phyloP scores from a whole-genome alignment of 306 rosid genomes.

The Lathyrus sativus region DNA sequence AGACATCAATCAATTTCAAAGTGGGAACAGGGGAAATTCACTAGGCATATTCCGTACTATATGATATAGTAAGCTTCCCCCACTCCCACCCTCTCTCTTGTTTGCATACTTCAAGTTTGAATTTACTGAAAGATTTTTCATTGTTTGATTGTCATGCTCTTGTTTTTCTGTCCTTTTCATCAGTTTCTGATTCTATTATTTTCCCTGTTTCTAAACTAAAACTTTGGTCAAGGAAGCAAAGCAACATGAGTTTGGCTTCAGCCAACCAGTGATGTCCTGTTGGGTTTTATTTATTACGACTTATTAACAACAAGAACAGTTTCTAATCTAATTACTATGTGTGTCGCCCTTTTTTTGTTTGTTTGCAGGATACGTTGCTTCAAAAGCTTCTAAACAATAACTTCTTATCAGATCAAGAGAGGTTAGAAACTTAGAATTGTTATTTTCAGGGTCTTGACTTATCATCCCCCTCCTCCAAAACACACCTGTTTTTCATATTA shows the following conservation, averaged over 20 bases:
- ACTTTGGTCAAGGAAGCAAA: too few species aligned
- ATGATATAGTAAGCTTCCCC: too few species aligned
- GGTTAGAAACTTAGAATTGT: constrained; percentile 49
- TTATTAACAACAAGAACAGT: neutral
- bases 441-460: constrained; percentile 9
- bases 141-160: too few species aligned
- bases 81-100: too few species aligned
- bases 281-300: constrained; percentile 11
- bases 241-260: constrained; percentile 9
- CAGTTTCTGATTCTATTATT: too few species aligned
- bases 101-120: too few species aligned
- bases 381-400: constrained; percentile 67
- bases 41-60: too few species aligned
- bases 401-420: constrained; percentile 70
- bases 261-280: constrained; percentile 23
- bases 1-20: neutral
- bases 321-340: constrained; percentile 26
- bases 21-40: too few species aligned
- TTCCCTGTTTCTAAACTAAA: too few species aligned
- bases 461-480: neutral
- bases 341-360: constrained; percentile 12
- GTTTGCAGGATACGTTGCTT: constrained; percentile 75
- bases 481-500: constrained; percentile 7
- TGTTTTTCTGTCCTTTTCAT: too few species aligned
- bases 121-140: too few species aligned